Base-by-base conservation (phyloP, 2,329 filamentous ascomycete species). In the Fusarium subglutinans region DNA sequence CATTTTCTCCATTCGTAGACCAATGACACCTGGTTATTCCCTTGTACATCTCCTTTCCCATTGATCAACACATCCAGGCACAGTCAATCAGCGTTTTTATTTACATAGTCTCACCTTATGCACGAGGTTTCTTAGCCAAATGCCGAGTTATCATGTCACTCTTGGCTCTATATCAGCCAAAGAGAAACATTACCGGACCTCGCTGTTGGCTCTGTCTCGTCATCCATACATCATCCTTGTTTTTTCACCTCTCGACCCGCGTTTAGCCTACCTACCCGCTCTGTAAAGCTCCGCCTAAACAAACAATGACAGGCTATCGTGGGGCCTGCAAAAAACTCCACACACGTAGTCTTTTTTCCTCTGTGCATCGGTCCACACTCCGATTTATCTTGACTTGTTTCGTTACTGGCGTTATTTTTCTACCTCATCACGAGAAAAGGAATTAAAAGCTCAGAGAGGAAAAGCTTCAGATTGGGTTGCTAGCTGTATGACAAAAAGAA, bases 221-320 rank as follows among this genome's bases (percentile, higher is more conserved):
- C 67, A 72, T 43, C 63, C 30, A 48, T 62, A 48, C 70, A 66
- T 73, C 57, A 73, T 73, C 58, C 66, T 43, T 56, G 72, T 59
- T 69, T 54, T 69, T 73, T 15, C 11, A 65, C 69, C 63, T 43
- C 38, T 44, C 54, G 63, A 63, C 76, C 71, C 73, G 74, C 64
- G 64, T 76, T 75, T 77, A 78, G 76, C 73, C 63, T 76, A 76
- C 68, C 76, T 76, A 76, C 68, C 76, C 76, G 75, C 76, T 70
- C 62, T 66, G 56, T 64, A 69, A 35, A 74, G 72, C 72, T 68
- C 64, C 58, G 38, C 62, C 66, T 57, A 66, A 69, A 66, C 53
- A 60, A 47, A 51, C 44, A 60, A 53, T 50, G 53, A 60, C 59
- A 66, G 66, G 70, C 70, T 69, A 54, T 56, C 44, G 51, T 71